Evolutionary conservation across 202 grass and related monocot genomes (phyloP).

Genomic region (Brachypodium distachyon): DNA sequence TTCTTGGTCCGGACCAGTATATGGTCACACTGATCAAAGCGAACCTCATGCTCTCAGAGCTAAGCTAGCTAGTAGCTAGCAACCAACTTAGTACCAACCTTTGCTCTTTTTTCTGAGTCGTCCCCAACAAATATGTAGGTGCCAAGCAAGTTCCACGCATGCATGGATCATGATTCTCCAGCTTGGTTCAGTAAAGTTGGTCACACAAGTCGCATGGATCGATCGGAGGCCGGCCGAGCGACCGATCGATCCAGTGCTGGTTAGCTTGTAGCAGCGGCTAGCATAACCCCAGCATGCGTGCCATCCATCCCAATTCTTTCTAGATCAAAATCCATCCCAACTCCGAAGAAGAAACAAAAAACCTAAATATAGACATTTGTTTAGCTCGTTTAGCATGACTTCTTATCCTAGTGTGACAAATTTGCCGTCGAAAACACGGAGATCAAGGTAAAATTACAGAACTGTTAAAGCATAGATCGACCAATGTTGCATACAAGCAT

Average conservation of each 20-base stretch:
- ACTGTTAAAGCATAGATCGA: too few relatives aligned
- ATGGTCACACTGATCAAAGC: not conserved
- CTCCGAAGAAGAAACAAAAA: not conserved
- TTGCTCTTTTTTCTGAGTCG: not conserved
- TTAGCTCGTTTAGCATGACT: not conserved
- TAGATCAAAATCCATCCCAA: too few relatives aligned
- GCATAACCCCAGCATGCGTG: not conserved
- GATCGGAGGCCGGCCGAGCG: not conserved
- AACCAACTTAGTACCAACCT: conserved; percentile 10
- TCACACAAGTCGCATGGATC: conserved; percentile 36
- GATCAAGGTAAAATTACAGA: not conserved
- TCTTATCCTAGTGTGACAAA: not conserved
- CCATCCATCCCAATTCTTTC: not conserved
- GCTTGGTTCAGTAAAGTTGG: conserved; percentile 18
- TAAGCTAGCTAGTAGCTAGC: conserved; percentile 1
- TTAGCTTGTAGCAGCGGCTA: not conserved
- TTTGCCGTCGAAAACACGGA: not conserved
- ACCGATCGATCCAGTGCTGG: not conserved
- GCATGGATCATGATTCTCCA: not conserved
- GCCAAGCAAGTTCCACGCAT: conserved; percentile 15
- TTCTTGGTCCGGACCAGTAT: not conserved
- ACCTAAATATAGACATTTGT: not conserved
- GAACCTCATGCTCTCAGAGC: not conserved
- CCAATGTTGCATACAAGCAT: too few relatives aligned
- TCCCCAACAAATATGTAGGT: conserved; percentile 6